These are phyloP conservation scores for maize (Zea mays) DNA, from an alignment of 176 grass and related monocot species.

Conservation along the genomic window DNA sequence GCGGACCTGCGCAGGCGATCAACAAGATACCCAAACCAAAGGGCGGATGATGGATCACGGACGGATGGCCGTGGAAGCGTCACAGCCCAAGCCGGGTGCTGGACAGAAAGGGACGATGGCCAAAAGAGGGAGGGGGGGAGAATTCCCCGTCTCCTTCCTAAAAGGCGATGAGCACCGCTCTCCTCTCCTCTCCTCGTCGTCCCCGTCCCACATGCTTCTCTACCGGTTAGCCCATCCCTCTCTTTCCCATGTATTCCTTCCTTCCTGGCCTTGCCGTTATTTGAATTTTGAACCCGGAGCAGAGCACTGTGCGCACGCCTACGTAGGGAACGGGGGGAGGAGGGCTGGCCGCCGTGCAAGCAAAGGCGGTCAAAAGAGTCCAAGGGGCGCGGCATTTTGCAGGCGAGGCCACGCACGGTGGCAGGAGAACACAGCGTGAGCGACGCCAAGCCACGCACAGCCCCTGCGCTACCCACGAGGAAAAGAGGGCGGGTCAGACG, in stretches of 20 bases:
- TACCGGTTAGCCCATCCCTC: no score
- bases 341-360: neutral
- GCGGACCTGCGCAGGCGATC: neutral
- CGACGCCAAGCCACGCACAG: neutral
- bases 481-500: neutral
- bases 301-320: neutral
- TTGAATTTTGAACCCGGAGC: neutral
- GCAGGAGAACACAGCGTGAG: neutral
- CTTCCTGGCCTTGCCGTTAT: neutral
- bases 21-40: neutral
- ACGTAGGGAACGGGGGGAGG: neutral
- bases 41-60: neutral
- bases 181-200: neutral
- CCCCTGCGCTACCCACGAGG: slow-evolving; percentile 27
- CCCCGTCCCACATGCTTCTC: no score
- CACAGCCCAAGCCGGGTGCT: neutral
- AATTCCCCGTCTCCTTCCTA: slow-evolving; percentile 35
- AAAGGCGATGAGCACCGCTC: slow-evolving; percentile 17
- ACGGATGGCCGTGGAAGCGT: neutral
- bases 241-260: neutral
- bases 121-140: neutral
- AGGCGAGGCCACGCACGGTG: neutral
- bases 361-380: slow-evolving; percentile 33
- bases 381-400: neutral
- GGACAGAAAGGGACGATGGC: neutral